A percentile compares a stretch with the other conserved stretches of the same genome.
Evolutionary conservation across 108 stramenopile genomes (phyloP).

Genomic region (Fragilaria radians): DNA sequence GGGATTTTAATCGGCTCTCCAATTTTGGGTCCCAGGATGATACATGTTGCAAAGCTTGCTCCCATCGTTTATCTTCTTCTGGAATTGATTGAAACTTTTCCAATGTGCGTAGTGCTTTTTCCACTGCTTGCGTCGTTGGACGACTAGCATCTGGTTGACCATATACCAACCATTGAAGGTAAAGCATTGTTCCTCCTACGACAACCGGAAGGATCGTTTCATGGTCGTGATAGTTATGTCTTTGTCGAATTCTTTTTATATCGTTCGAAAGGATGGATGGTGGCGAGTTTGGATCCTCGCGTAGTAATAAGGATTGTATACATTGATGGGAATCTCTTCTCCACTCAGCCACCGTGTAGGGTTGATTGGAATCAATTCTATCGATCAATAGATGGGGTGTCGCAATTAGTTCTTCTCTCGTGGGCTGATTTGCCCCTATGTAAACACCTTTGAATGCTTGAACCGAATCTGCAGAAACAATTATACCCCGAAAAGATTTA

Average conservation of each 20-base stretch:
- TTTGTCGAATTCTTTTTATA: slow-evolving; percentile 5
- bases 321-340: slow-evolving; percentile 55
- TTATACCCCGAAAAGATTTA: slow-evolving; percentile 24
- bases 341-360: slow-evolving; percentile 91
- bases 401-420: slow-evolving; percentile 51
- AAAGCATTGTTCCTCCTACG: slow-evolving; percentile 86
- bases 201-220: slow-evolving; percentile 11
- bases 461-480: slow-evolving; percentile 91
- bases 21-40: slow-evolving; percentile 19
- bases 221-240: neutral
- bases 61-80: slow-evolving; percentile 65
- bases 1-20: slow-evolving; percentile 3
- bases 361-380: slow-evolving; percentile 45
- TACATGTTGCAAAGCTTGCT: slow-evolving; percentile 54
- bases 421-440: slow-evolving; percentile 95
- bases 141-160: slow-evolving; percentile 90
- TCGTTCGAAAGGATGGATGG: slow-evolving; percentile 3
- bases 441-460: slow-evolving; percentile 88
- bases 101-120: slow-evolving; percentile 37
- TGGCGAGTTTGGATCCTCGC: slow-evolving; percentile 10
- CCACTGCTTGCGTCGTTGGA: slow-evolving; percentile 50
- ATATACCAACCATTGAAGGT: slow-evolving; percentile 92
- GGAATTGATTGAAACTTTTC: slow-evolving; percentile 34
- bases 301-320: slow-evolving; percentile 38
- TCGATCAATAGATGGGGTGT: slow-evolving; percentile 90